Evolutionary conservation across 2,329 filamentous ascomycete genomes (phyloP), one percentile per base, ranked within the genome.

Genomic region (Penicillium nordicum): DNA sequence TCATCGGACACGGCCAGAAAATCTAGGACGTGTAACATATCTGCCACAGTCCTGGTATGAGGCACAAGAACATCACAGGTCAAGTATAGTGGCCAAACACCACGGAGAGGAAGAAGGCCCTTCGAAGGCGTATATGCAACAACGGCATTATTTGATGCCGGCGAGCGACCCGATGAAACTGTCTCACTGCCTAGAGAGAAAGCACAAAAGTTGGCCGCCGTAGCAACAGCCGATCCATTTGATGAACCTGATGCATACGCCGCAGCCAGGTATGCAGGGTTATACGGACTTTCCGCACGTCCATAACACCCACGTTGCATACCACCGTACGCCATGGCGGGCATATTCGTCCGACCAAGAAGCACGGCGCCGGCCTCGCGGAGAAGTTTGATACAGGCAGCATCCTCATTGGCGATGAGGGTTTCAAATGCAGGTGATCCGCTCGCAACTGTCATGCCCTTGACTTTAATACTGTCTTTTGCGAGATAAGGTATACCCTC

Each of bases 301-400:
- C 83, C 82, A 57, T 83, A 84, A 0, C 82, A 59, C 0, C 83
- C 83, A 8, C 83, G 73, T 57, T 84, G 82, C 76, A 83, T 83
- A 0, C 83, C 83, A 0, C 82, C 82, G 23, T 79, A 78, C 11
- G 82, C 83, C 81, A 85, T 84, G 0, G 83, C 79, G 0, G 80
- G 83, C 78, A 85, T 83, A 54, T 85, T 86, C 0, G 83, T 84
- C 43, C 79, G 77, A 0, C 83, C 84, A 0, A 84, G 70, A 21
- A 83, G 67, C 0, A 84, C 71, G 0, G 77, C 80, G 1, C 82
- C 82, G 1, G 80, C 79, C 29, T 76, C 70, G 4, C 77, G 73
- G 6, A 86, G 70, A 10, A 71, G 69, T 11, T 74, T 62, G 0
- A 82, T 81, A 6, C 79, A 78, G 3, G 79, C 79, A 1, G 82